Percentiles rank a stretch among this genome's conserved stretches.
These are phyloP conservation scores for Lantana camara DNA, from an alignment of 257 asterid genomes.

Conservation along the genomic window DNA sequence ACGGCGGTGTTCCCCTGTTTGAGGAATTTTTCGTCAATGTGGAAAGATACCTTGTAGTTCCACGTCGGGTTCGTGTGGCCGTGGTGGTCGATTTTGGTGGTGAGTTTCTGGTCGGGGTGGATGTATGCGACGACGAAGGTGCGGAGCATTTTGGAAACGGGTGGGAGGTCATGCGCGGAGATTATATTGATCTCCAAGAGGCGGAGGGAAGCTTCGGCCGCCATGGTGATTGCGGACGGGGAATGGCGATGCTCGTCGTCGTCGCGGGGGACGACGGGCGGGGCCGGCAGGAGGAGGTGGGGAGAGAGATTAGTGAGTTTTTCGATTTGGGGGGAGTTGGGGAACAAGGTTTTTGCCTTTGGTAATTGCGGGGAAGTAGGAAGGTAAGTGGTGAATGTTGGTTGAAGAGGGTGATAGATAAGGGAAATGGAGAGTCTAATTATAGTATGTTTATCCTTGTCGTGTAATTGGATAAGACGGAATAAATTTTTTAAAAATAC, in stretches of 20 bases:
- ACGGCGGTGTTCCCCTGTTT: conserved; percentile 44
- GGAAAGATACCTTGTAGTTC: conserved; percentile 68
- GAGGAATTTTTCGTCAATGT: conserved; percentile 54
- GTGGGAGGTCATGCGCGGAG: conserved; percentile 81
- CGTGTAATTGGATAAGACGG: no score
- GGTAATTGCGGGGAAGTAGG: conserved; percentile 25
- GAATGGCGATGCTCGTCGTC: background rate
- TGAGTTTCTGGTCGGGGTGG: conserved; percentile 58
- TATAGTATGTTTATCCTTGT: no score
- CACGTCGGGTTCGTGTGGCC: conserved; percentile 84
- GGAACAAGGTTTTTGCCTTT: background rate
- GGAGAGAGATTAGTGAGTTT: conserved; percentile 20
- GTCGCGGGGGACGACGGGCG: conserved; percentile 20
- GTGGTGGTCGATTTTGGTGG: conserved; percentile 72
- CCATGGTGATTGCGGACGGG: conserved; percentile 12
- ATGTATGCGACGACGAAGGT: conserved; percentile 77
- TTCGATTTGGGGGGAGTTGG: background rate
- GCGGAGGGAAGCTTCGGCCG: conserved; percentile 34
- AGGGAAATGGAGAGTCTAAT: no score
- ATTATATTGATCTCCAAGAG: conserved; percentile 63
- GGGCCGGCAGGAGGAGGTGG: conserved; percentile 11
- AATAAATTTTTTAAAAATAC: no score
- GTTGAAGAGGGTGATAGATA: background rate
- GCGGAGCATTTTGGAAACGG: conserved; percentile 76
- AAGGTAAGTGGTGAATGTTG: background rate